A percentile compares a stretch with the other conserved stretches of the same genome.
phyloP scores from a whole-genome alignment of 2,329 filamentous ascomycete genomes.

The Orbilia javanica region DNA sequence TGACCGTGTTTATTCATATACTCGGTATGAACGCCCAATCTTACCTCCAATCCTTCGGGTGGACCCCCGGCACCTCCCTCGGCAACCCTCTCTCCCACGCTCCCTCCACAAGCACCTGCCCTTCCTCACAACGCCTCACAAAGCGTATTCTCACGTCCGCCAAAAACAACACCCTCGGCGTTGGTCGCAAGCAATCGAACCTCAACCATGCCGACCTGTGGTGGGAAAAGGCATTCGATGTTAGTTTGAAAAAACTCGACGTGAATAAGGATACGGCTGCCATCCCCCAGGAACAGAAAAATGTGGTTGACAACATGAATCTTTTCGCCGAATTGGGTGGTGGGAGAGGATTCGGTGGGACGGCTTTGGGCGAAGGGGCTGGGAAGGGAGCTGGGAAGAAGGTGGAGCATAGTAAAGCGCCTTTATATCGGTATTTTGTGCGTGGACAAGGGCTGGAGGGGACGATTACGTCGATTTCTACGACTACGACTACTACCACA shows the following conservation, averaged over 20 bases:
- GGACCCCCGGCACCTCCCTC: constrained; percentile 54
- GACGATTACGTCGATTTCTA: constrained; percentile 19
- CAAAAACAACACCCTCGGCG: constrained; percentile 57
- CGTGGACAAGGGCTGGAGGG: constrained; percentile 47
- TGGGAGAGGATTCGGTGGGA: constrained; percentile 51
- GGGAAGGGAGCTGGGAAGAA: background rate
- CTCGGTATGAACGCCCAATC: constrained; percentile 51
- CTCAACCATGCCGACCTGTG: constrained; percentile 57
- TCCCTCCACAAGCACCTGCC: constrained; percentile 20
- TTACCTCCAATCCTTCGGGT: constrained; percentile 56
- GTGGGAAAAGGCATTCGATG: constrained; percentile 57
- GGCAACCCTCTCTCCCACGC: constrained; percentile 52
- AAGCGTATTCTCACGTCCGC: constrained; percentile 52
- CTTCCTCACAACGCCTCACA: constrained; percentile 33
- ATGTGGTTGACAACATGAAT: constrained; percentile 54
- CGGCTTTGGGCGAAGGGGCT: background rate
- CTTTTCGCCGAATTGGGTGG: constrained; percentile 48
- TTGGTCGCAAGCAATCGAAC: constrained; percentile 53
- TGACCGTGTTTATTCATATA: background rate
- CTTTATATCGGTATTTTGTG: constrained; percentile 54
- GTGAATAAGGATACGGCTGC: constrained; percentile 48
- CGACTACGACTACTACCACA: constrained; percentile 1
- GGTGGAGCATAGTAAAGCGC: constrained; percentile 13
- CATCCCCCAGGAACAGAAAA: constrained; percentile 20
- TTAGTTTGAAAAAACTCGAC: constrained; percentile 54